Conservation (phyloP, 768 basidiomycete species). For the Suillus sp. region DNA sequence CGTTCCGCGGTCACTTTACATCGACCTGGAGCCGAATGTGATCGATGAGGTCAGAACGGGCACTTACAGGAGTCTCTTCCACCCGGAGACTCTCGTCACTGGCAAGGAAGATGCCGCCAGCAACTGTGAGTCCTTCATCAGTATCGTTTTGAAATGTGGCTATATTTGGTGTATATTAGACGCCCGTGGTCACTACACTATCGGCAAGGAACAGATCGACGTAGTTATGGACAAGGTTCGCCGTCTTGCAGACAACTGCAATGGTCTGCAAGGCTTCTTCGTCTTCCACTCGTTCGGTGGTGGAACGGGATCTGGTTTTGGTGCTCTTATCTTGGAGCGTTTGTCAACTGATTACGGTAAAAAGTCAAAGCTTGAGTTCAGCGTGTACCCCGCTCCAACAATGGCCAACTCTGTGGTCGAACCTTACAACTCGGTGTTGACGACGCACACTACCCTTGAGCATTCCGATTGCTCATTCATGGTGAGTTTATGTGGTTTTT, state of each 20-base stretch:
- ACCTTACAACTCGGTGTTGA: slow-evolving; percentile 96
- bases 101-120: slow-evolving; percentile 99
- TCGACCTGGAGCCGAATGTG: slow-evolving; percentile 96
- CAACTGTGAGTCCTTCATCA: slow-evolving; percentile 69
- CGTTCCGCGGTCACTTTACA: slow-evolving; percentile 96
- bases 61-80: slow-evolving; percentile 95
- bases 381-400: slow-evolving; percentile 93
- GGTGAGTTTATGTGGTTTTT: slow-evolving; percentile 46
- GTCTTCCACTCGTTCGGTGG: slow-evolving; percentile 99
- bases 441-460: slow-evolving; percentile 97
- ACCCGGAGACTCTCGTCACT: slow-evolving; percentile 97
- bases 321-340: slow-evolving; percentile 92
- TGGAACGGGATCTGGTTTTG: slow-evolving; percentile 98
- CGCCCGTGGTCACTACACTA: slow-evolving; percentile 97
- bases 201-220: slow-evolving; percentile 98
- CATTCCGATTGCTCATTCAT: slow-evolving; percentile 99
- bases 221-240: slow-evolving; percentile 95
- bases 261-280: slow-evolving; percentile 97
- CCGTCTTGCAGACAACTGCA: slow-evolving; percentile 93
- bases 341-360: slow-evolving; percentile 98
- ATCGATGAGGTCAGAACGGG: slow-evolving; percentile 97
- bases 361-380: slow-evolving; percentile 98
- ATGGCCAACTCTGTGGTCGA: slow-evolving; percentile 95
- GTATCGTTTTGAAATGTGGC: background rate
- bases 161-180: slow-evolving; percentile 48